Evolutionary conservation across 2,329 filamentous ascomycete species (phyloP), one percentile per base, ranked within the genome.

Genomic region (Penicillium thymicola): DNA sequence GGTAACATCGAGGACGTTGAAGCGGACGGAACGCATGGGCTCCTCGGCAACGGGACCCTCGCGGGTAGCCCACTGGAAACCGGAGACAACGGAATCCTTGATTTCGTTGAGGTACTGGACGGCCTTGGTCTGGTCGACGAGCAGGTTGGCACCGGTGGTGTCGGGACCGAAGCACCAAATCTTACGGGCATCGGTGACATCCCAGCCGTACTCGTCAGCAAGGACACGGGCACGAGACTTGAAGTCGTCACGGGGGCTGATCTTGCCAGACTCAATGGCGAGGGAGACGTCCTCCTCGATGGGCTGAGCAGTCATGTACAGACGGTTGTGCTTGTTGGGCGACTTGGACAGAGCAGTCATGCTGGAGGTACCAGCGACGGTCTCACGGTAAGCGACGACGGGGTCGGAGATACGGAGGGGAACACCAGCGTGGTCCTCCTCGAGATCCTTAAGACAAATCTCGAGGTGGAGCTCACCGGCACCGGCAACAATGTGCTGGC

Each of bases 321-420:
- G 85, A 92, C 94, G 93, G 87, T 99, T 99, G 89, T 99, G 94
- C 91, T 99, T 99, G 90, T 99, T 99, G 83, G 94, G 94, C 47
- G 94, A 99, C 86, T 99, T 99, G 80, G 94, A 97, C 73, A 99
- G 85, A 69, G 94, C 94, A 74, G 90, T 95, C 74, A 97, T 97
- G 85, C 87, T 90, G 54, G 94, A 97, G 76, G 86, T 87, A 72
- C 65, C 84, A 69, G 80, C 79, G 73, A 99, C 93, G 65, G 93
- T 96, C 87, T 99, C 94, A 86, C 94, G 92, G 88, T 96, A 99
- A 78, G 91, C 86, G 75, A 97, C 94, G 77, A 99, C 94, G 67
- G 94, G 94, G 84, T 97, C 94, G 75, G 92, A 97, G 80, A 99
- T 88, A 81, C 89, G 92, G 77, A 99, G 91, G 70, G 94, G 94